Percentiles rank a stretch among this genome's conserved stretches.
phyloP scores from a whole-genome alignment of 345 rosid genomes.

The Aquilaria yunnanensis region DNA sequence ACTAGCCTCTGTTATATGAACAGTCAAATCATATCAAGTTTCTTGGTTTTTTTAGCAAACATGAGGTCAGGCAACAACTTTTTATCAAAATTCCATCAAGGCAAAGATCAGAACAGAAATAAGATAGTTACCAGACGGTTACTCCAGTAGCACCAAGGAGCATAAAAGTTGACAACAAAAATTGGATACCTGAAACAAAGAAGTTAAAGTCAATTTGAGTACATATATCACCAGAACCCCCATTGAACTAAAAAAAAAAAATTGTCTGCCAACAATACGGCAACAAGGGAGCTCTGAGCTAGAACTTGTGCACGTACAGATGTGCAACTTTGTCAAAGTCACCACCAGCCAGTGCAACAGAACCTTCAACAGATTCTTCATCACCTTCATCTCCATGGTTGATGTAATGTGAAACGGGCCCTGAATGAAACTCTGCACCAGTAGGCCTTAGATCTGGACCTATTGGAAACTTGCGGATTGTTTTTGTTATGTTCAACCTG shows the following conservation, averaged over 20 bases:
- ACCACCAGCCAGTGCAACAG: constrained; percentile 42
- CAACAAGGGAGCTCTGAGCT: neutral
- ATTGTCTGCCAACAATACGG: neutral
- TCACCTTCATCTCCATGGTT: constrained; percentile 82
- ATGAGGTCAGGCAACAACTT: neutral
- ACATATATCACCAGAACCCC: neutral
- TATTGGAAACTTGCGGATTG: constrained; percentile 84
- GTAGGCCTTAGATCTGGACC: constrained; percentile 71
- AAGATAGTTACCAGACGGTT: constrained; percentile 69
- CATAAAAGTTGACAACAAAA: constrained; percentile 86
- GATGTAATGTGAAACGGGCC: constrained; percentile 39
- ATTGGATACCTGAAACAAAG: constrained; percentile 70
- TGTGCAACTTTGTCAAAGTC: constrained; percentile 71
- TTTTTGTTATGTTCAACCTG: constrained; percentile 97
- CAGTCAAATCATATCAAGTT: too few relatives aligned
- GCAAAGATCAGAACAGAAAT: neutral
- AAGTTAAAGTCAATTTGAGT: constrained; percentile 14
- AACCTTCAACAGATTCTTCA: constrained; percentile 62
- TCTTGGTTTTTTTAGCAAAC: neutral
- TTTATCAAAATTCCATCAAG: neutral
- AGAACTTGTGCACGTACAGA: constrained; percentile 51
- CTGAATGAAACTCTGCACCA: constrained; percentile 85
- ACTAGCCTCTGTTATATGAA: too few relatives aligned
- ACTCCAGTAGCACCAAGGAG: constrained; percentile 99
- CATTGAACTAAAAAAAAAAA: constrained; percentile 4